A percentile compares a stretch with the other conserved stretches of the same genome.
phyloP scores from a whole-genome alignment of 2,329 filamentous ascomycete genomes.

The Fusarium caatingaense region DNA sequence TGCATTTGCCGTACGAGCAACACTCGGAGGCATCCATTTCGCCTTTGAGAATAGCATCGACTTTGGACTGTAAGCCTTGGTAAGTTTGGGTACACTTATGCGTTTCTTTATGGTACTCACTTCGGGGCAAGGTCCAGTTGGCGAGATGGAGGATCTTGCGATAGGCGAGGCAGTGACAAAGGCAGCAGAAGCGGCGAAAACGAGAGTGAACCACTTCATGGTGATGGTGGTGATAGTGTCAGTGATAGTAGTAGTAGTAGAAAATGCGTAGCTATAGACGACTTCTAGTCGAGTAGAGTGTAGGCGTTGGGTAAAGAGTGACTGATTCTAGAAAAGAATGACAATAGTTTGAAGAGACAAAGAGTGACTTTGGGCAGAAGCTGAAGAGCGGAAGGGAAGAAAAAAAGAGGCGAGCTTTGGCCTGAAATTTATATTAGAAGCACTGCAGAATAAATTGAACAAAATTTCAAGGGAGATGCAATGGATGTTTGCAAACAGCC shows the following conservation, averaged over 20 bases:
- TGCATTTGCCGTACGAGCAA: constrained; percentile 66
- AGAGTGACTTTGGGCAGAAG: neutral
- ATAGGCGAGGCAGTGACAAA: constrained; percentile 24
- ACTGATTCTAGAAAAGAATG: constrained; percentile 4
- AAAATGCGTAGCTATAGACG: neutral
- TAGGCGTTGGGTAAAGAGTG: constrained; percentile 5
- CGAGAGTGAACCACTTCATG: constrained; percentile 42
- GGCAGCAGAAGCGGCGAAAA: constrained; percentile 33
- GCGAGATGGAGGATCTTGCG: constrained; percentile 46
- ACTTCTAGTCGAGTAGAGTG: neutral
- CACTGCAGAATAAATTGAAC: neutral
- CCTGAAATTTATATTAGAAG: constrained; percentile 9
- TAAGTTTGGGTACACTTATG: constrained; percentile 7
- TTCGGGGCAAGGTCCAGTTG: constrained; percentile 51
- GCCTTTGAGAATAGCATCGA: constrained; percentile 60
- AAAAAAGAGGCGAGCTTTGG: constrained; percentile 1
- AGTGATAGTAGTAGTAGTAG: neutral
- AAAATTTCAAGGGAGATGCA: neutral
- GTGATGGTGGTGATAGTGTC: neutral
- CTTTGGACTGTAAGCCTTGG: constrained; percentile 43
- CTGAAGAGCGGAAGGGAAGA: neutral
- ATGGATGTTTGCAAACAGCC: constrained; percentile 1
- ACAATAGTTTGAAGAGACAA: constrained; percentile 6
- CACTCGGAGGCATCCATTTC: constrained; percentile 61
- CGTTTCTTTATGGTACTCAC: constrained; percentile 39